Evolutionary conservation across 345 rosid genomes (phyloP).

Genomic region (Eucalyptus lansdowneana): DNA sequence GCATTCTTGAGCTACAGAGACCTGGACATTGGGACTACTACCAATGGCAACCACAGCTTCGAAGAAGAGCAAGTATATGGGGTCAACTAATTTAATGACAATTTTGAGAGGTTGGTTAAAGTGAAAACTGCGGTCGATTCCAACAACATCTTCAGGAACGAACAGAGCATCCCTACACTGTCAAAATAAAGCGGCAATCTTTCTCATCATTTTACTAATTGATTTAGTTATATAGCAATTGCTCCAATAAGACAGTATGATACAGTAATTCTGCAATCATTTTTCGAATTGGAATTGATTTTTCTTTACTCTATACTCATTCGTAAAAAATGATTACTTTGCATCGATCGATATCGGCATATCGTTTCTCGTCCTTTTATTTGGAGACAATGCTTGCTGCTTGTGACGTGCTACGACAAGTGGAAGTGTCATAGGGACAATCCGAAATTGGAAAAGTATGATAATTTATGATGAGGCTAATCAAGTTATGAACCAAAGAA

Average conservation of each 20-base stretch:
- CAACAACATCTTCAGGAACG: constrained; percentile 18
- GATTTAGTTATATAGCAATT: background rate
- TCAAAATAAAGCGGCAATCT: background rate
- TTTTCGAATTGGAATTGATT: no score
- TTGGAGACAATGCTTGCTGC: background rate
- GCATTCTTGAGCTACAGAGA: constrained; percentile 1
- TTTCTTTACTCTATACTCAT: background rate
- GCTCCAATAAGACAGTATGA: background rate
- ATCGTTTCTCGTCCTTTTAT: background rate
- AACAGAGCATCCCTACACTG: constrained; percentile 25
- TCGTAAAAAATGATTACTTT: no score
- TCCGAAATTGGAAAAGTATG: no score
- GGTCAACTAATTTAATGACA: background rate
- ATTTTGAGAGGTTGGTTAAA: constrained; percentile 2
- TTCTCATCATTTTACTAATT: no score
- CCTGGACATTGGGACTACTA: background rate
- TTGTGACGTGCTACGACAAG: background rate
- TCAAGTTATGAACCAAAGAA: no score
- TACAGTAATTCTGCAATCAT: no score
- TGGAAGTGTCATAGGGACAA: background rate
- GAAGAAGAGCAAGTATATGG: constrained; percentile 9
- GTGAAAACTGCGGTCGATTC: constrained; percentile 20
- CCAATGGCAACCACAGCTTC: background rate
- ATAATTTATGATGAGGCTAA: no score
- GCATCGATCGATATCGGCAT: background rate